phyloP scores from a whole-genome alignment of 164 flowering plant genomes.

The Liriodendron chinense region DNA sequence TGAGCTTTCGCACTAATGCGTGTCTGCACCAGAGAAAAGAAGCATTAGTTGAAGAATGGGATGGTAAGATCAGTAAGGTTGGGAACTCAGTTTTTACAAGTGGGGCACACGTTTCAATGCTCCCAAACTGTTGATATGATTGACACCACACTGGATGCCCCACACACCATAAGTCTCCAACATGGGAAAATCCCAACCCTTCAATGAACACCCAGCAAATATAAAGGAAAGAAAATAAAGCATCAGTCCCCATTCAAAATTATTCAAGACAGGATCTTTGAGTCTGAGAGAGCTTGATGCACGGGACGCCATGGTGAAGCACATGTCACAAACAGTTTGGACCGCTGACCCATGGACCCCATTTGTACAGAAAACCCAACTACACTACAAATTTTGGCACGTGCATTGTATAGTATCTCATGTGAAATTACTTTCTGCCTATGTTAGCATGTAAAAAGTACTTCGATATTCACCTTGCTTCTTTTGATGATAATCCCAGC shows the following conservation, averaged over 20 bases:
- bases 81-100: not conserved
- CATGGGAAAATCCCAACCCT: too few species aligned
- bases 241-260: too few species aligned
- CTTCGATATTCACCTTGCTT: constrained; percentile 47
- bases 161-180: too few species aligned
- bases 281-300: too few species aligned
- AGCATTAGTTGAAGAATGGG: not conserved
- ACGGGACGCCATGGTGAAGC: not conserved
- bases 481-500: constrained; percentile 86
- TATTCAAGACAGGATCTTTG: too few species aligned
- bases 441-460: too few species aligned
- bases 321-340: not conserved
- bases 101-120: not conserved
- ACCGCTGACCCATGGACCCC: not conserved
- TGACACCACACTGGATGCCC: too few species aligned
- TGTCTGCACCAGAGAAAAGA: constrained; percentile 40
- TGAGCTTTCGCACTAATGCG: constrained; percentile 92
- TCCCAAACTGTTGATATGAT: not conserved
- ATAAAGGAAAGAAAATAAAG: too few species aligned
- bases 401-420: not conserved
- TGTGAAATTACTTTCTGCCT: not conserved
- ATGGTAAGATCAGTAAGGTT: not conserved
- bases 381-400: not conserved
- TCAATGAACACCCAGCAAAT: too few species aligned
- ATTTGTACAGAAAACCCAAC: not conserved